Evolutionary conservation across 768 basidiomycete species (phyloP), one percentile per base, ranked within the genome.

Genomic region (Lanmaoa rubissima): DNA sequence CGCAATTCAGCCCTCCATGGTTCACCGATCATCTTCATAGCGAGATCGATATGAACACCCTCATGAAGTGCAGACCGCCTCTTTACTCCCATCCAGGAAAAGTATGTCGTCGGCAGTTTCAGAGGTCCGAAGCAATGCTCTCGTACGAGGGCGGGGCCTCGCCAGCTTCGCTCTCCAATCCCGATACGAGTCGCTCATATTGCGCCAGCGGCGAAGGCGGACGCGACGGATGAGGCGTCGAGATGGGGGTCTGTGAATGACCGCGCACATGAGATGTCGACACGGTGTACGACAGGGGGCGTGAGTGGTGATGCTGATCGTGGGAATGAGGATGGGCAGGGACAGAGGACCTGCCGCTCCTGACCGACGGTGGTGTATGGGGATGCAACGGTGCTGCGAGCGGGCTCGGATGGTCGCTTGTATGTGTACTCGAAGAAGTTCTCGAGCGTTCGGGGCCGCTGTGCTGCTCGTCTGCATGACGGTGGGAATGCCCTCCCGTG

Each of bases 131-230:
- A 35, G 58, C 21, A 21, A 70, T 52, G 34, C 67, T 73, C 48
- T 72, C 70, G 43, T 72, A 72, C n/a, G 70, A 64, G 4, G 95
- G 95, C 4, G 95, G 95, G 5, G 83, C 83, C 66, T 97, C 94
- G 4, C 95, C 94, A 9, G 76, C 76, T 64, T 90, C 87, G 36
- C 82, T 88, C 69, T 90, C 91, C 69, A 88, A 85, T n/a, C 95
- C 95, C 1, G 90, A 84, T 47, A 97, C 80, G 19, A 98, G 81
- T 38, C 90, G 79, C 66, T 94, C 93, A 68, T 90, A 96, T 56
- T 83, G 82, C 28, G 73, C 74, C 16, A 67, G 55, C 35, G 64
- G 67, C 3, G 65, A 65, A 3, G 68, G 52, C 9, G 65, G 65
- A 6, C 51, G 58, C 19, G 65, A 63, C 4, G 50, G 24, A 26